These are phyloP conservation scores for Vaccinium darrowii DNA, from an alignment of 148 eudicot genomes.

Conservation along the genomic window DNA sequence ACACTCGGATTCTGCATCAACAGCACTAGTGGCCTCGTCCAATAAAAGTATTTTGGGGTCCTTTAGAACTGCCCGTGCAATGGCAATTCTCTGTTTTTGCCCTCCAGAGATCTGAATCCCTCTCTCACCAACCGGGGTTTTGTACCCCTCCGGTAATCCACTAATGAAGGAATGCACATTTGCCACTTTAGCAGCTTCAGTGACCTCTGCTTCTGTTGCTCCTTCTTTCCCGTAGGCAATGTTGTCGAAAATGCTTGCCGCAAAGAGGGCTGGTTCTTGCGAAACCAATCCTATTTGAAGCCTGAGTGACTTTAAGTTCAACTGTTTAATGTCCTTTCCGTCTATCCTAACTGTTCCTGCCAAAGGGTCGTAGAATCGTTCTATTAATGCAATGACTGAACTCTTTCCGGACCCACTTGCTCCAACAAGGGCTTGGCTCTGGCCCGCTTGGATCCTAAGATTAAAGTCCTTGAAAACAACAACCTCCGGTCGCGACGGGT, in stretches of 20 bases:
- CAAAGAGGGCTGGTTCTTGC: conserved; percentile 93
- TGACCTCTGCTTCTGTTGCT: conserved; percentile 86
- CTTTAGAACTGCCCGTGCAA: conserved; percentile 88
- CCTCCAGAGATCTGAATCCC: conserved; percentile 97
- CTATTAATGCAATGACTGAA: conserved; percentile 79
- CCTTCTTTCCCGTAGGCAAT: conserved; percentile 92
- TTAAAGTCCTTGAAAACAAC: conserved; percentile 76
- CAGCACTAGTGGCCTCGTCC: conserved; percentile 97
- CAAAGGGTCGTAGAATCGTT: conserved; percentile 81
- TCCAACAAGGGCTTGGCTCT: conserved; percentile 95
- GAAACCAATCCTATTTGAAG: conserved; percentile 79
- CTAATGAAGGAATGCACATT: conserved; percentile 86
- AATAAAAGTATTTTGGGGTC: conserved; percentile 77
- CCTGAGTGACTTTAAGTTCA: conserved; percentile 73
- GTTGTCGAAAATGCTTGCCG: conserved; percentile 82
- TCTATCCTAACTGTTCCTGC: conserved; percentile 92
- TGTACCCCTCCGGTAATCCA: conserved; percentile 87
- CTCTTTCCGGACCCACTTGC: conserved; percentile 98
- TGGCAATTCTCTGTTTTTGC: conserved; percentile 88
- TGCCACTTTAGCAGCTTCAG: conserved; percentile 84
- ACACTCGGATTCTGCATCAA: conserved; percentile 92
- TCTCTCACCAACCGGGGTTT: conserved; percentile 82
- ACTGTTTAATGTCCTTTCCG: conserved; percentile 78
- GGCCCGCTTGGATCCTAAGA: conserved; percentile 87
- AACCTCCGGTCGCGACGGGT: conserved; percentile 84